Conservation (phyloP, 2,329 filamentous ascomycete species). For the Cladosporium sp. region DNA sequence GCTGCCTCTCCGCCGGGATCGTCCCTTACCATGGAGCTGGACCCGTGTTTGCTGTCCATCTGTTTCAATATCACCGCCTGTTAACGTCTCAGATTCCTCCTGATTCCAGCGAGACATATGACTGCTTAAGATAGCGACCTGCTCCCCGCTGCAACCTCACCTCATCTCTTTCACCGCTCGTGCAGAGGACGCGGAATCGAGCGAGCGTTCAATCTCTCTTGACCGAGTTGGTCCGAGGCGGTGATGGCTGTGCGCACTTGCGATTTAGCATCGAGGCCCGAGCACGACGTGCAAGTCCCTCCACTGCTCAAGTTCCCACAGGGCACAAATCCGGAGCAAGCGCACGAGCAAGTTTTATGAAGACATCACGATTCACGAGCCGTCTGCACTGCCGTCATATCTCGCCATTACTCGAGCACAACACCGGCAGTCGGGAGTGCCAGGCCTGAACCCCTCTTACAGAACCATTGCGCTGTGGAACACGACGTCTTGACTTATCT, state of each 20-base stretch:
- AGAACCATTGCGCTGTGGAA: neutral
- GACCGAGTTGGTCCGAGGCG: neutral
- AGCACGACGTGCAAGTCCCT: neutral
- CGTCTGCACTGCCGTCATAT: conserved; percentile 3
- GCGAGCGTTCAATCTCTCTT: neutral
- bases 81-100: conserved; percentile 2
- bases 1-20: conserved; percentile 6
- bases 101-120: conserved; percentile 5
- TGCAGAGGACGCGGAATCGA: neutral
- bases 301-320: neutral
- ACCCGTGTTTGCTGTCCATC: neutral
- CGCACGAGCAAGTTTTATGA: conserved; percentile 2
- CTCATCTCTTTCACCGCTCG: conserved; percentile 11
- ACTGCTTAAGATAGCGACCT: conserved; percentile 8
- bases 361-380: conserved; percentile 5
- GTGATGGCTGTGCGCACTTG: neutral
- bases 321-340: conserved; percentile 7
- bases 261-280: neutral
- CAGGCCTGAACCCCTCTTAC: neutral
- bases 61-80: conserved; percentile 9
- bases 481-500: neutral
- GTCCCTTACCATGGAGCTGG: conserved; percentile 4
- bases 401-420: neutral
- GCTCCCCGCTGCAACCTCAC: neutral
- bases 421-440: neutral